Conservation (phyloP, 805 yeast genomes). For the Metschnikowia matae region DNA sequence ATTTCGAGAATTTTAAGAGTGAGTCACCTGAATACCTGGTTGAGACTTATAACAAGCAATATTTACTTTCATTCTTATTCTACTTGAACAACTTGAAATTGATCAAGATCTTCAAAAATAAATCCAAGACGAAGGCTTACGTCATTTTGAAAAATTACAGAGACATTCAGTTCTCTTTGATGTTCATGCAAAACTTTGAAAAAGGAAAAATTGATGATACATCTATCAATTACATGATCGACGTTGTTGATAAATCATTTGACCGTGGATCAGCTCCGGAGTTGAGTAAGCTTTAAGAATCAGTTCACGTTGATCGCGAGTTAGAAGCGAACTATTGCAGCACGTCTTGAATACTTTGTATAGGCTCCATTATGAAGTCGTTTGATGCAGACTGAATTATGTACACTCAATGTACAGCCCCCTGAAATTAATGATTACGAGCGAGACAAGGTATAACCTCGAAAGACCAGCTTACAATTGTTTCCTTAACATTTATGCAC, state of each 20-base stretch:
- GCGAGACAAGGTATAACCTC: background rate
- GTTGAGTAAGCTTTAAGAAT: background rate
- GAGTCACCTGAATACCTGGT: slow-evolving; percentile 18
- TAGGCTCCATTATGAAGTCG: background rate
- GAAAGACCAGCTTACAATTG: background rate
- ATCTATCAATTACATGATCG: slow-evolving; percentile 29
- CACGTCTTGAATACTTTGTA: background rate
- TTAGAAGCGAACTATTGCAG: background rate
- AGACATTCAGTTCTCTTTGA: slow-evolving; percentile 25
- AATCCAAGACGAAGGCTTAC: slow-evolving; percentile 38
- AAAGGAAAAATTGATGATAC: slow-evolving; percentile 16
- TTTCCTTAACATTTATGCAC: background rate
- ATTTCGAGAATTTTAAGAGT: slow-evolving; percentile 13
- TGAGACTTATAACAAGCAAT: slow-evolving; percentile 41
- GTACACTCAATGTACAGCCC: background rate
- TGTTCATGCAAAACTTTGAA: slow-evolving; percentile 23
- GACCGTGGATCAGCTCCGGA: slow-evolving; percentile 9
- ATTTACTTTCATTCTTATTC: slow-evolving; percentile 36
- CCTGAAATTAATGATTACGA: background rate
- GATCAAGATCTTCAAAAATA: slow-evolving; percentile 37
- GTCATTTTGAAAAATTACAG: slow-evolving; percentile 28
- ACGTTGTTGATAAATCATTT: slow-evolving; percentile 29
- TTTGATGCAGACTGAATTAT: background rate
- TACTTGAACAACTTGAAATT: slow-evolving; percentile 34
- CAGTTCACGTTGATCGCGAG: background rate